Base-by-base conservation (phyloP, 345 rosid species). In the Aegle marmelos region DNA sequence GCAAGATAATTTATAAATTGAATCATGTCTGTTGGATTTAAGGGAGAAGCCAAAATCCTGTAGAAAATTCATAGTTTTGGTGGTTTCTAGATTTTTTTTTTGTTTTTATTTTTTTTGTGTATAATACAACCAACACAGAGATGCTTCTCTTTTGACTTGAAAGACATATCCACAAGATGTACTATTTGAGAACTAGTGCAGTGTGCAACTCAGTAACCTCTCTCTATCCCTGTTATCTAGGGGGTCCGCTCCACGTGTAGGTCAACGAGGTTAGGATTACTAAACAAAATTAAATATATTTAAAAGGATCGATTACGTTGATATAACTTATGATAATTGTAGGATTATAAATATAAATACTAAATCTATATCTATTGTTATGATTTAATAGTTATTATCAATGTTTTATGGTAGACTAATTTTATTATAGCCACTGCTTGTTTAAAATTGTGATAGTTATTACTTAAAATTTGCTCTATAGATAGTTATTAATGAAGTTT, bases 71-170 rank as follows among this genome's bases (percentile, higher is more conserved):
- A 19, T n/a, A 14, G 60, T 14, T 53, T 76, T 65, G 72, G 14
- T 33, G 72, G 19, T 54, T 50, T 61, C 57, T 24, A 70, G 53
- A 45, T 34, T 53, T 39, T 41, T 36, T 39, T 22, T 28, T 37
- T 37, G 3, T 31, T 31, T 31, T 37, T 54, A 28, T 9, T 9
- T 39, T 41, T 13, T 45, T n/a, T n/a, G n/a, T n/a, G n/a, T 28
- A 70, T 50, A 63, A 25, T 11, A 53, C 13, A n/a, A 50, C n/a
- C 41, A 78, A 37, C 0, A 25, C 13, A 13, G 22, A 36, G 68
- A 79, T 73, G 77, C 72, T 56, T 73, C 77, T 57, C 45, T 79
- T 66, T 79, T 73, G 61, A 37, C 67, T 56, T 53, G 10, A 45
- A 77, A 37, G 41, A 14, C 57, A 27, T 16, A 50, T 17, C 56